Percentiles rank a stretch among this genome's conserved stretches.
These are phyloP conservation scores for Dorcoceras hygrometricum DNA, from an alignment of 257 asterid species.

Conservation along the genomic window DNA sequence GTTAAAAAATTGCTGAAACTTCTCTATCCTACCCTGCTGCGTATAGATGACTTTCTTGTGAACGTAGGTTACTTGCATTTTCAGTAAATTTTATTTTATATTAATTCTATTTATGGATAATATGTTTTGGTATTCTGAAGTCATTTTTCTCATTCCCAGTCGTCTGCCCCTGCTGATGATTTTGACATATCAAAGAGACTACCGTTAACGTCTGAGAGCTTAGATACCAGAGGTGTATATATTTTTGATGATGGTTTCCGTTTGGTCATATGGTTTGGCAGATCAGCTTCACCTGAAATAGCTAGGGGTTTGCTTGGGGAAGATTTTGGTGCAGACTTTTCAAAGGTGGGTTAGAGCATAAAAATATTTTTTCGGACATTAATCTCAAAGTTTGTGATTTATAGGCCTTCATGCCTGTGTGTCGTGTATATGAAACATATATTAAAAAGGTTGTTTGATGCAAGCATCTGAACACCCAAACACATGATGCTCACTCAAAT, in stretches of 20 bases:
- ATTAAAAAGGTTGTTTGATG: conserved; percentile 4
- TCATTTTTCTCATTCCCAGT: conserved; percentile 25
- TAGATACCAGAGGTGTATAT: conserved; percentile 85
- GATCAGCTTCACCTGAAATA: conserved; percentile 75
- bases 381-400: conserved; percentile 15
- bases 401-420: background rate
- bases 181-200: conserved; percentile 52
- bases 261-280: conserved; percentile 90
- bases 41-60: conserved; percentile 59
- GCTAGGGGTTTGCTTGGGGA: conserved; percentile 71
- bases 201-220: conserved; percentile 79
- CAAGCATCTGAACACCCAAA: conserved; percentile 1
- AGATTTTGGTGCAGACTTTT: conserved; percentile 66
- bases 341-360: conserved; percentile 52
- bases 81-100: no score
- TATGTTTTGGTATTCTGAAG: conserved; percentile 28
- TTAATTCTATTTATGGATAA: conserved; percentile 18
- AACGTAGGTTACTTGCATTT: conserved; percentile 38
- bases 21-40: conserved; percentile 70
- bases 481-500: background rate
- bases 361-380: background rate
- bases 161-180: conserved; percentile 47
- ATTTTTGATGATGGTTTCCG: conserved; percentile 87
- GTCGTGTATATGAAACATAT: background rate
- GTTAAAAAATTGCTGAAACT: conserved; percentile 65